A percentile compares a stretch with the other conserved stretches of the same genome.
These are phyloP conservation scores for Prillingera fragicola DNA, from an alignment of 1,284 basidiomycete species.

Conservation along the genomic window DNA sequence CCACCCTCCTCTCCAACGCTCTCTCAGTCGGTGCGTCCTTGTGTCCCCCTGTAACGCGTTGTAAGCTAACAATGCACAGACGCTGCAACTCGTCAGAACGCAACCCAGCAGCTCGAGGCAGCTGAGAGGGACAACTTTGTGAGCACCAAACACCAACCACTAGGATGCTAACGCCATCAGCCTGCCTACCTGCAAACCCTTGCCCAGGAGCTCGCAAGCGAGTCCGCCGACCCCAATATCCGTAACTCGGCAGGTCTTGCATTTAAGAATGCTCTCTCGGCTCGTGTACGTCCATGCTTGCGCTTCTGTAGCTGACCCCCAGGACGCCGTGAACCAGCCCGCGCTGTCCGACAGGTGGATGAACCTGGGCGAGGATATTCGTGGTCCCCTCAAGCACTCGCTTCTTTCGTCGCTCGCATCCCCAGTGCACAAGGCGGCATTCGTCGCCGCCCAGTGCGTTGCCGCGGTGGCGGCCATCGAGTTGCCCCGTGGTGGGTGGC, in stretches of 20 bases:
- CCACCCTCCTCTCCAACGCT: conserved; percentile 79
- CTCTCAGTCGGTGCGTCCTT: conserved; percentile 70
- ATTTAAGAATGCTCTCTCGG: conserved; percentile 90
- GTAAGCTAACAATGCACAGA: conserved; percentile 52
- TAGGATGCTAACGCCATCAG: conserved; percentile 47
- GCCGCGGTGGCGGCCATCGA: conserved; percentile 91
- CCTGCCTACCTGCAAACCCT: conserved; percentile 85
- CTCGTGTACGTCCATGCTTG: conserved; percentile 57
- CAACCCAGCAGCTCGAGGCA: conserved; percentile 77
- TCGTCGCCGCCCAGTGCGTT: conserved; percentile 86
- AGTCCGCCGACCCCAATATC: conserved; percentile 65
- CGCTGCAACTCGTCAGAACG: conserved; percentile 77
- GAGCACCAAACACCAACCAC: conserved; percentile 30
- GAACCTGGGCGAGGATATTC: conserved; percentile 61
- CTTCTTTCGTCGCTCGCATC: conserved; percentile 78
- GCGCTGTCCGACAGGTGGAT: conserved; percentile 79
- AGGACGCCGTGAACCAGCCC: conserved; percentile 73
- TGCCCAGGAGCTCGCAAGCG: conserved; percentile 71
- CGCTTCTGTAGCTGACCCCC: conserved; percentile 16
- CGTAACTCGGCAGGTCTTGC: conserved; percentile 93
- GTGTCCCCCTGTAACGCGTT: conserved; percentile 16
- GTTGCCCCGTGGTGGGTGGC: conserved; percentile 81
- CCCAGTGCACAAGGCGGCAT: conserved; percentile 65
- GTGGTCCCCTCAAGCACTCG: conserved; percentile 81
- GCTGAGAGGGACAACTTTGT: conserved; percentile 82